These are phyloP conservation scores for Trametes meyenii DNA, from an alignment of 768 basidiomycete genomes.

Conservation along the genomic window DNA sequence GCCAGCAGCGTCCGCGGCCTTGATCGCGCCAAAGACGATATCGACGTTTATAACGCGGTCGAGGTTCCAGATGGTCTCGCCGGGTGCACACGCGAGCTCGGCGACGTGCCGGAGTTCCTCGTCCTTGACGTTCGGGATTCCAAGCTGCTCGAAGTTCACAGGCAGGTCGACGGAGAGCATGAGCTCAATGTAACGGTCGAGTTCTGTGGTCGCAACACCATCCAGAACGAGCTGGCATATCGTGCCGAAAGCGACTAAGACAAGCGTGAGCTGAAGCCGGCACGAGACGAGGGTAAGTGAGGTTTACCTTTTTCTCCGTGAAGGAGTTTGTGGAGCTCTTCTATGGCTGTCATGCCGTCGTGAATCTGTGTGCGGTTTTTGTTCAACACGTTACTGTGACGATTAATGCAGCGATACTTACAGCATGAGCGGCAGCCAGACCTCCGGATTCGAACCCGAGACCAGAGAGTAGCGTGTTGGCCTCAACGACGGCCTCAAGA, in stretches of 20 bases:
- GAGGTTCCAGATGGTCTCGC: slow-evolving; percentile 38
- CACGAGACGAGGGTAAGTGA: not conserved
- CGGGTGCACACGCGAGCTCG: slow-evolving; percentile 29
- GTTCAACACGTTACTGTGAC: not conserved
- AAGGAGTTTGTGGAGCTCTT: slow-evolving; percentile 31
- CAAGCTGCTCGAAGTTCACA: slow-evolving; percentile 33
- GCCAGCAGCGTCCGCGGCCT: slow-evolving; percentile 34
- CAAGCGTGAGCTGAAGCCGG: not conserved
- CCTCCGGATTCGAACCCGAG: slow-evolving; percentile 38
- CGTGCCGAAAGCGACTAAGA: slow-evolving; percentile 35
- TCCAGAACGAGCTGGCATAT: slow-evolving; percentile 35
- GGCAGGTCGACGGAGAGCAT: slow-evolving; percentile 37
- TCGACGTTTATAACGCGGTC: slow-evolving; percentile 33
- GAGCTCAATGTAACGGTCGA: slow-evolving; percentile 35
- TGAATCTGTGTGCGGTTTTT: slow-evolving; percentile 29
- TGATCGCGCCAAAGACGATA: slow-evolving; percentile 33
- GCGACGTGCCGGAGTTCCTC: slow-evolving; percentile 34
- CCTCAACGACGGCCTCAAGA: slow-evolving; percentile 38
- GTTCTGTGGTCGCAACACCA: slow-evolving; percentile 27
- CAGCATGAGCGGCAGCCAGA: slow-evolving; percentile 36
- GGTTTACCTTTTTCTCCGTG: slow-evolving; percentile 36
- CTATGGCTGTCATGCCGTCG: slow-evolving; percentile 36
- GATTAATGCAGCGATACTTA: slow-evolving; percentile 16
- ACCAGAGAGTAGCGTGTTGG: slow-evolving; percentile 36
- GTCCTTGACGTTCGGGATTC: slow-evolving; percentile 34